These are phyloP conservation scores for Yarrowia sp. DNA, from an alignment of 805 yeast genomes.

Conservation along the genomic window DNA sequence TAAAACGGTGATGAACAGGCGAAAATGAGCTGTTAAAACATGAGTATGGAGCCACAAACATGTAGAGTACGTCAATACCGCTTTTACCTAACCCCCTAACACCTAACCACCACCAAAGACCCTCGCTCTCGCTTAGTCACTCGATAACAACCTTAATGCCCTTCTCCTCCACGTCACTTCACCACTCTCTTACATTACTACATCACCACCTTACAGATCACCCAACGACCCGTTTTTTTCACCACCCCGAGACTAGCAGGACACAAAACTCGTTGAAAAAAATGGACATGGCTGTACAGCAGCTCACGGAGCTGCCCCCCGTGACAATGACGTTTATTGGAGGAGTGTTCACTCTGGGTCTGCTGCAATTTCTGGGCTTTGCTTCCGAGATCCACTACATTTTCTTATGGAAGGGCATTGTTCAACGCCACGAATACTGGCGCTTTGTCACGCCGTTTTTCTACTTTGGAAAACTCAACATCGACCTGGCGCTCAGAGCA, in stretches of 20 bases:
- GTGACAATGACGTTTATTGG: constrained; percentile 37
- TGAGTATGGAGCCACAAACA: too few relatives aligned
- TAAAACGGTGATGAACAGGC: too few relatives aligned
- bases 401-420: constrained; percentile 35
- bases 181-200: constrained; percentile 9
- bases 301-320: constrained; percentile 39
- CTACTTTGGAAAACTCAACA: constrained; percentile 55
- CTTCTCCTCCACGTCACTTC: constrained; percentile 36
- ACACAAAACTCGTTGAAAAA: background rate
- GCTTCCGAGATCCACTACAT: constrained; percentile 36
- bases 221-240: background rate
- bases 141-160: constrained; percentile 22
- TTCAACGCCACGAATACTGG: constrained; percentile 50
- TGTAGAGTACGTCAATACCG: too few relatives aligned
- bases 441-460: constrained; percentile 54
- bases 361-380: constrained; percentile 27
- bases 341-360: constrained; percentile 34
- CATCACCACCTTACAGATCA: constrained; percentile 7
- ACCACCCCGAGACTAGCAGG: background rate
- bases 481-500: constrained; percentile 50
- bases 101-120: background rate
- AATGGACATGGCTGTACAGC: constrained; percentile 36
- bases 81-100: too few relatives aligned
- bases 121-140: background rate
- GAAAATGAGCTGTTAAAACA: too few relatives aligned